Percentiles rank a stretch among this genome's conserved stretches.
Conservation (phyloP, 2,329 filamentous ascomycete species). For the Botrytis fabae region DNA sequence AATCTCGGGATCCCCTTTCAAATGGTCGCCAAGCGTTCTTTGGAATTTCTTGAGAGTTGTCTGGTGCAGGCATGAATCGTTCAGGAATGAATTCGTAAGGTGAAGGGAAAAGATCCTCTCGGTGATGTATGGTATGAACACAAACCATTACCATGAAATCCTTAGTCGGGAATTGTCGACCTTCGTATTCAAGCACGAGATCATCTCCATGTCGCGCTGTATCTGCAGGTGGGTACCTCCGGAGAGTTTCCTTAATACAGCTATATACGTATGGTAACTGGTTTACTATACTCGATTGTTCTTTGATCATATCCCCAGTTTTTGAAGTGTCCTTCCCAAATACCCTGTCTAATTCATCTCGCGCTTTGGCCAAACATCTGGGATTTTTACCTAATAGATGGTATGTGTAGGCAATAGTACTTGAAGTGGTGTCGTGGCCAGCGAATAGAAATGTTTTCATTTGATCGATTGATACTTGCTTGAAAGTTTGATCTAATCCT, state of each 20-base stretch:
- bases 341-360: slow-evolving; percentile 32
- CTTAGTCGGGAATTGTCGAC: slow-evolving; percentile 25
- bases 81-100: slow-evolving; percentile 50
- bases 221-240: slow-evolving; percentile 31
- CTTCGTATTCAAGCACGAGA: slow-evolving; percentile 18
- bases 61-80: slow-evolving; percentile 44
- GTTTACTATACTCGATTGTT: slow-evolving; percentile 29
- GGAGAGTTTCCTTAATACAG: slow-evolving; percentile 34
- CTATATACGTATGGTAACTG: slow-evolving; percentile 31
- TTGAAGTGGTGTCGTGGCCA: slow-evolving; percentile 34
- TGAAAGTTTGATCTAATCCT: slow-evolving; percentile 29
- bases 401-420: slow-evolving; percentile 30
- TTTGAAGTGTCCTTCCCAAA: slow-evolving; percentile 30
- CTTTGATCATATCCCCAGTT: slow-evolving; percentile 21
- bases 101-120: slow-evolving; percentile 45
- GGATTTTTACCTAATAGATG: slow-evolving; percentile 31
- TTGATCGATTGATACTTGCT: slow-evolving; percentile 28
- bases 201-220: slow-evolving; percentile 26
- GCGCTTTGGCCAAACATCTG: slow-evolving; percentile 27
- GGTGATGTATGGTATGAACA: slow-evolving; percentile 34
- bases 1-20: slow-evolving; percentile 55
- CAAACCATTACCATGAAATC: slow-evolving; percentile 27
- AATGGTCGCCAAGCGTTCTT: slow-evolving; percentile 56
- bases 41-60: slow-evolving; percentile 34
- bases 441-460: slow-evolving; percentile 33